Evolutionary conservation across 1,284 basidiomycete species (phyloP).

Genomic region (Trametes pubescens): DNA sequence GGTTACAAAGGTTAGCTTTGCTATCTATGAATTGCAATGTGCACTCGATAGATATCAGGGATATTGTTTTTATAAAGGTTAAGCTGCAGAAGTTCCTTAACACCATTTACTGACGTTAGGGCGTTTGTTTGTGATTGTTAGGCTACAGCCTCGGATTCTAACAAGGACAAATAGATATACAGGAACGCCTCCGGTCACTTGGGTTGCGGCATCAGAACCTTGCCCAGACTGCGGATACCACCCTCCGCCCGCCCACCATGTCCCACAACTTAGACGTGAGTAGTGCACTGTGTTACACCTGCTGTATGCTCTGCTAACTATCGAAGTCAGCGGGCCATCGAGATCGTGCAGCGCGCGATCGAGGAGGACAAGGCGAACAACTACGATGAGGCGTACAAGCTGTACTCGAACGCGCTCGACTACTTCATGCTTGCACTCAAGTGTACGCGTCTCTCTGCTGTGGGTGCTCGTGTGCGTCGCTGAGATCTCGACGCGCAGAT

Average conservation of each 20-base stretch:
- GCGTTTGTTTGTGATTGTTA: constrained; percentile 35
- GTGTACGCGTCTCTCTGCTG: constrained; percentile 52
- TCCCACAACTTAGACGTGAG: constrained; percentile 48
- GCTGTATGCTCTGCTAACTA: not conserved
- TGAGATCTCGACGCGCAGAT: constrained; percentile 56
- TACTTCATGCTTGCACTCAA: constrained; percentile 96
- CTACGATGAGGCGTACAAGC: constrained; percentile 94
- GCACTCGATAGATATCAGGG: too few relatives aligned
- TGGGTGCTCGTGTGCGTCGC: not conserved
- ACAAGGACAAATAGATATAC: constrained; percentile 37
- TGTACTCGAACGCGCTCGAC: constrained; percentile 94
- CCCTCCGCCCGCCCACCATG: constrained; percentile 36
- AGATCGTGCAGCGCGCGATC: constrained; percentile 94
- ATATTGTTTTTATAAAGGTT: too few relatives aligned
- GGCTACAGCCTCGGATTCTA: constrained; percentile 39
- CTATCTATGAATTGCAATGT: too few relatives aligned
- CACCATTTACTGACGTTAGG: too few relatives aligned
- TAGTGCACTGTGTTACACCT: constrained; percentile 2
- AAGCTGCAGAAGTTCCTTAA: too few relatives aligned
- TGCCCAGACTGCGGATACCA: constrained; percentile 23
- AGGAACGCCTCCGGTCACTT: constrained; percentile 19
- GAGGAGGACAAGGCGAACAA: constrained; percentile 95
- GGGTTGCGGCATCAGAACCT: constrained; percentile 21
- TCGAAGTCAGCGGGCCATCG: constrained; percentile 85
- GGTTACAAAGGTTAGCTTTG: too few relatives aligned